phyloP scores from a whole-genome alignment of 2,329 filamentous ascomycete genomes.

The Colletotrichum lindemuthianum region DNA sequence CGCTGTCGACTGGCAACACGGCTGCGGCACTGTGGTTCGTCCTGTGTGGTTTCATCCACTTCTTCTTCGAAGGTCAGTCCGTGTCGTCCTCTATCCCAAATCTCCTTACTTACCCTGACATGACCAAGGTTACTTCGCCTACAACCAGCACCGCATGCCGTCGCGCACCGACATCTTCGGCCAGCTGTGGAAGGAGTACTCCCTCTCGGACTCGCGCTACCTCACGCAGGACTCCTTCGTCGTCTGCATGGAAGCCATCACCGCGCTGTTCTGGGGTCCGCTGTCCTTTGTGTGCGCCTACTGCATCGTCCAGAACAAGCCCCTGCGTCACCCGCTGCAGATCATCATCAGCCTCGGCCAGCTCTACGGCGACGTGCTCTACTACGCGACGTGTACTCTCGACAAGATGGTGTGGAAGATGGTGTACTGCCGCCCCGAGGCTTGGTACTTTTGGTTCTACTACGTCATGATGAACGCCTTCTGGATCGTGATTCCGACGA shows the following conservation, averaged over 20 bases:
- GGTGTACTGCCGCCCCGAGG: conserved; percentile 61
- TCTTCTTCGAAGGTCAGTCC: conserved; percentile 52
- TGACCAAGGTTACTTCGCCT: conserved; percentile 58
- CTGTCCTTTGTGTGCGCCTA: conserved; percentile 59
- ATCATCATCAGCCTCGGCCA: conserved; percentile 57
- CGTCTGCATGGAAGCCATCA: conserved; percentile 66
- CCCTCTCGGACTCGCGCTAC: conserved; percentile 66
- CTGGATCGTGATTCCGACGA: conserved; percentile 62
- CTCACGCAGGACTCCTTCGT: conserved; percentile 62
- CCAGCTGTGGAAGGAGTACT: conserved; percentile 68
- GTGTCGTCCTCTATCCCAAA: neutral
- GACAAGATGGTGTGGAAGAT: conserved; percentile 51
- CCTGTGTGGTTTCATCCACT: conserved; percentile 67
- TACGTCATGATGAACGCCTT: conserved; percentile 62
- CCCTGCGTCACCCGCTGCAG: conserved; percentile 60
- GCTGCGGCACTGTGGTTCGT: conserved; percentile 78
- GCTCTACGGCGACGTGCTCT: conserved; percentile 63
- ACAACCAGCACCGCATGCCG: conserved; percentile 54
- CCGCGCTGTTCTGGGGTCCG: conserved; percentile 63
- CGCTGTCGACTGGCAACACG: conserved; percentile 63
- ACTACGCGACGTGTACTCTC: conserved; percentile 59
- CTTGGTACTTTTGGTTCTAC: conserved; percentile 63
- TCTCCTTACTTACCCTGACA: neutral
- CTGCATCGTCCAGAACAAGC: conserved; percentile 54
- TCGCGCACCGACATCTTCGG: conserved; percentile 55